phyloP scores from a whole-genome alignment of 495 filamentous ascomycete species.

The Hyaloscypha finlandica region DNA sequence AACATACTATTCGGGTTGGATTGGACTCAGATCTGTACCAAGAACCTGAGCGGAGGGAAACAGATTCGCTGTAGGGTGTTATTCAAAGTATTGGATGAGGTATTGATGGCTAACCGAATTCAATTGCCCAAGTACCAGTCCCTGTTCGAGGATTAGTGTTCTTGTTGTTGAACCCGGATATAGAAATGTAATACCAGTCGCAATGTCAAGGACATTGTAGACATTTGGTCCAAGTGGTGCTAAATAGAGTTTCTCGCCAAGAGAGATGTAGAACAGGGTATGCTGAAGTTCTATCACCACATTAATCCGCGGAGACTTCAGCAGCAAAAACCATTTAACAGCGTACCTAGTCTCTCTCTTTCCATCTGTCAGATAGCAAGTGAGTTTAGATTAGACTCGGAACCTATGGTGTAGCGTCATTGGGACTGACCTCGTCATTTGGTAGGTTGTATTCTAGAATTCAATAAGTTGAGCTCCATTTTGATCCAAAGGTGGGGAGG shows the following conservation, averaged over 20 bases:
- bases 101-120: slow-evolving; percentile 37
- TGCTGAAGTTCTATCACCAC: slow-evolving; percentile 49
- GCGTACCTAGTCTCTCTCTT: slow-evolving; percentile 17
- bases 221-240: slow-evolving; percentile 10
- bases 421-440: slow-evolving; percentile 34
- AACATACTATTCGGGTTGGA: slow-evolving; percentile 43
- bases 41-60: slow-evolving; percentile 37
- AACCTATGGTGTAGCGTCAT: not conserved
- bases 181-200: slow-evolving; percentile 9
- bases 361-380: slow-evolving; percentile 5
- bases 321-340: not conserved
- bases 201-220: slow-evolving; percentile 26
- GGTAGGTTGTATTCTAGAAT: slow-evolving; percentile 40
- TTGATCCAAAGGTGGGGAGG: slow-evolving; percentile 5
- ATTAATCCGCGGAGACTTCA: not conserved
- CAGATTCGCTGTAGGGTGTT: slow-evolving; percentile 22
- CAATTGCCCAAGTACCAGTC: slow-evolving; percentile 55
- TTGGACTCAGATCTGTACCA: slow-evolving; percentile 53
- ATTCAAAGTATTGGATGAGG: not conserved
- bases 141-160: not conserved
- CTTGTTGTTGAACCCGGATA: not conserved
- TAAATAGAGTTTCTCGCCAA: slow-evolving; percentile 5
- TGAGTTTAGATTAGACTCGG: not conserved
- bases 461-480: not conserved
- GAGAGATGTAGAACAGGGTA: slow-evolving; percentile 20